Base-by-base conservation (phyloP, 2,329 filamentous ascomycete species). In the Penicillium sp. region DNA sequence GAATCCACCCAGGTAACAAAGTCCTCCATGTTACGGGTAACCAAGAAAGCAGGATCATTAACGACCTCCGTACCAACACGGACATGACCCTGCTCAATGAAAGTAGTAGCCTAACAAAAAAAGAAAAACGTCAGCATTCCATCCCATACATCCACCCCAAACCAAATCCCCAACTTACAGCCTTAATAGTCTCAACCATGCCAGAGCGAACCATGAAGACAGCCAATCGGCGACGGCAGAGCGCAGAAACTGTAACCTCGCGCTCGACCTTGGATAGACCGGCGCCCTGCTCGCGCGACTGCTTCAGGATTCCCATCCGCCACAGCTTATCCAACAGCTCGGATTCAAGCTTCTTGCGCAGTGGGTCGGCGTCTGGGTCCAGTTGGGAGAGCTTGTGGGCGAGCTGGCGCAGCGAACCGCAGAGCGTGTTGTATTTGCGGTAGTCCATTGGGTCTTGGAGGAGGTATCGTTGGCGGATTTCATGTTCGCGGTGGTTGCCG, bases 1-100 rank as follows among this genome's bases (percentile, higher is more conserved):
- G 90, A 91, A 68, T 95, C 90, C 10, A 93, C 88, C 93, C 93
- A 97, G 0, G 93, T 97, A 18, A 97, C 89, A 72, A 95, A 96
- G 76, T 97, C 93, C 77, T 97, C 93, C 83, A 96, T 90, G 59
- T 86, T 89, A 62, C 92, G 82, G 37, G 90, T 94, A 8, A 97
- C 91, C 51, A 97, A 76, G 68, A 92, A 97, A 0, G 92, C 92
- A 29, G 92, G 87, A 72, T 97, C 93, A 2, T 90, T 95, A 26
- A 97, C 84, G 1, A 92, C 89, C 70, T 97, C 91, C 0, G 91
- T 92, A 13, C 93, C 93, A 1, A 96, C 91, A 46, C 93, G 82
- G 4, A 97, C 92, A 72, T 97, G 92, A 7, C 93, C 93, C 71
- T 96, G 91, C 79, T 97, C 93, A 56, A 97, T 89, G 75, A 96